A percentile compares a stretch with the other conserved stretches of the same genome.
Conservation (phyloP, 2,329 filamentous ascomycete genomes). For the Alternaria conjuncta region DNA sequence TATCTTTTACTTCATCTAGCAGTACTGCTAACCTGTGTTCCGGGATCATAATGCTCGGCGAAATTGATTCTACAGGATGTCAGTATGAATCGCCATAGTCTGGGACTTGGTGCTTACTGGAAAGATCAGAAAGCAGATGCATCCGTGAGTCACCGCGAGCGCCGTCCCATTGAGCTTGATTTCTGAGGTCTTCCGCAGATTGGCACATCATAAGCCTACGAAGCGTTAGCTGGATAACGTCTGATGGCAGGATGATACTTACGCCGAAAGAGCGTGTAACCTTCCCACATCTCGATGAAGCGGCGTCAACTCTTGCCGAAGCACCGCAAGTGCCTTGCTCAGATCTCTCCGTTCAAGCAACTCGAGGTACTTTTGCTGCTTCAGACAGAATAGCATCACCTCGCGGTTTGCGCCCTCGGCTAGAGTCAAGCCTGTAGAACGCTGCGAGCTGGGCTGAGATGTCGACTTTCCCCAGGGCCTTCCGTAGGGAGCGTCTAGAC, state of each 20-base stretch:
- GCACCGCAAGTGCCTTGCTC: constrained; percentile 75
- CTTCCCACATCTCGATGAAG: constrained; percentile 78
- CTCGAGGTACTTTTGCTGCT: constrained; percentile 95
- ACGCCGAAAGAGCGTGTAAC: constrained; percentile 82
- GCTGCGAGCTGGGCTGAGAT: constrained; percentile 43
- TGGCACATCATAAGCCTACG: constrained; percentile 85
- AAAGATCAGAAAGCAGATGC: constrained; percentile 78
- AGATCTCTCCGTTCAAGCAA: constrained; percentile 79
- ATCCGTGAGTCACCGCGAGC: constrained; percentile 76
- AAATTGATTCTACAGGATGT: constrained; percentile 74
- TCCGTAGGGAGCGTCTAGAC: constrained; percentile 40
- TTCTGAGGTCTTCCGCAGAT: constrained; percentile 75
- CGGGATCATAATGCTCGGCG: constrained; percentile 95
- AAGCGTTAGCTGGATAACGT: constrained; percentile 23
- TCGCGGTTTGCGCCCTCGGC: constrained; percentile 76
- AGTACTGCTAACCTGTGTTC: constrained; percentile 85
- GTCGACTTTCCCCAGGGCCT: constrained; percentile 44
- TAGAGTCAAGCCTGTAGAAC: constrained; percentile 68
- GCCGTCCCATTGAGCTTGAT: constrained; percentile 84
- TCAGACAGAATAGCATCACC: constrained; percentile 84
- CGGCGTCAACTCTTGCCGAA: constrained; percentile 86
- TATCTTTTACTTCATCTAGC: constrained; percentile 81
- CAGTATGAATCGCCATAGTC: constrained; percentile 8
- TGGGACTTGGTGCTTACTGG: constrained; percentile 64
- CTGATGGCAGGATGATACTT: constrained; percentile 20